Conservation (phyloP, 495 filamentous ascomycete species). For the Lentithecium fluviatile region DNA sequence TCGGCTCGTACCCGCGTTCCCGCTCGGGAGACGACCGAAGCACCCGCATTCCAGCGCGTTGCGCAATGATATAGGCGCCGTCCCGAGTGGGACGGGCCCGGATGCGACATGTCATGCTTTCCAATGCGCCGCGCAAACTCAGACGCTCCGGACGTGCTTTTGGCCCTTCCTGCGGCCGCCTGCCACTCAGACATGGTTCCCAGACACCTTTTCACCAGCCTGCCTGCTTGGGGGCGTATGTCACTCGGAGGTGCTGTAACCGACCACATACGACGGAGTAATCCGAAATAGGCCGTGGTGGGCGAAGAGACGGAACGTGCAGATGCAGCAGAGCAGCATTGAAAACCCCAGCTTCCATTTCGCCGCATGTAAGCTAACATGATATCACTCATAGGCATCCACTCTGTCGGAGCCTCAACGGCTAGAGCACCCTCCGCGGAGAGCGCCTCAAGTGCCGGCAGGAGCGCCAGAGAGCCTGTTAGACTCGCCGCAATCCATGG, state of each 20-base stretch:
- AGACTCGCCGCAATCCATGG: conserved; percentile 13
- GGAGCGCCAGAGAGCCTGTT: conserved; percentile 10
- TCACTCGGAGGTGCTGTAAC: conserved; percentile 6
- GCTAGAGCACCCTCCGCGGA: neutral
- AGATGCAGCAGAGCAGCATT: neutral
- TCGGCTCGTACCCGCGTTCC: neutral
- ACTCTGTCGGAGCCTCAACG: neutral
- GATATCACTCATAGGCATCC: neutral
- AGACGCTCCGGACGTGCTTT: neutral
- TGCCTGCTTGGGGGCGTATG: neutral
- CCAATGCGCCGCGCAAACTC: neutral
- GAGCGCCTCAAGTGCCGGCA: conserved; percentile 19
- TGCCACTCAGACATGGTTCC: neutral
- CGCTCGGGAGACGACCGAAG: neutral
- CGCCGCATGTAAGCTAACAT: conserved; percentile 3
- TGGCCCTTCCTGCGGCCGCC: neutral
- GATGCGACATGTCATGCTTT: neutral
- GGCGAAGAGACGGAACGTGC: conserved; percentile 10
- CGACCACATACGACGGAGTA: neutral
- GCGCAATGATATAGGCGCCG: conserved; percentile 19
- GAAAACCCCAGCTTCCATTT: conserved; percentile 3
- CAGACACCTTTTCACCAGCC: neutral
- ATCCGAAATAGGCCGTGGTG: conserved; percentile 15
- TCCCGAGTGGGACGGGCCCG: neutral
- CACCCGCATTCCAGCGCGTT: neutral